Evolutionary conservation across 495 filamentous ascomycete species (phyloP).

Genomic region (Niebla homalea): DNA sequence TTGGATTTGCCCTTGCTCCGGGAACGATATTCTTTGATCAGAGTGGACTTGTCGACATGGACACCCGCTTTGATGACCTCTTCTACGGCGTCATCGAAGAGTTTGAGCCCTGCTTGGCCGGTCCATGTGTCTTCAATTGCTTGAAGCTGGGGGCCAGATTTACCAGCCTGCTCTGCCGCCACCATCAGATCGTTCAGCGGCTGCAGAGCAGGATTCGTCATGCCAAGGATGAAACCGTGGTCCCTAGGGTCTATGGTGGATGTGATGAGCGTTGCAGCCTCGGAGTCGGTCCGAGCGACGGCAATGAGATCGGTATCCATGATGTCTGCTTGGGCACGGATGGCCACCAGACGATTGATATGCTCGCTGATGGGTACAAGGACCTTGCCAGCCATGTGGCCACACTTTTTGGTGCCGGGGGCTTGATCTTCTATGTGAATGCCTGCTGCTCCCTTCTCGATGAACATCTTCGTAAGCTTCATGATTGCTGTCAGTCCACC

Average conservation of each 20-base stretch:
- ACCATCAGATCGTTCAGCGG: constrained; percentile 86
- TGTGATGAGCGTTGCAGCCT: constrained; percentile 94
- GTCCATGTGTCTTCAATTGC: constrained; percentile 87
- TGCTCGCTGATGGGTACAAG: constrained; percentile 95
- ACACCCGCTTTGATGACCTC: constrained; percentile 60
- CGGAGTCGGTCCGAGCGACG: constrained; percentile 90
- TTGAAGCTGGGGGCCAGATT: constrained; percentile 68
- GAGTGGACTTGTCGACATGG: constrained; percentile 50
- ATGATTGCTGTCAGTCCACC: constrained; percentile 94
- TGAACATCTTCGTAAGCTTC: constrained; percentile 97
- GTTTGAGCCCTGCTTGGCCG: constrained; percentile 69
- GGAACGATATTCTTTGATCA: constrained; percentile 51
- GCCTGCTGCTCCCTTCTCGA: constrained; percentile 92
- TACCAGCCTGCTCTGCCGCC: constrained; percentile 69
- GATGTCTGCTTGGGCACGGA: constrained; percentile 95
- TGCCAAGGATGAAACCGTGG: constrained; percentile 82
- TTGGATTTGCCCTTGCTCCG: constrained; percentile 73
- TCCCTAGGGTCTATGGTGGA: constrained; percentile 91
- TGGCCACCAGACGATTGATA: constrained; percentile 94
- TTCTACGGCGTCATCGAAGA: constrained; percentile 79
- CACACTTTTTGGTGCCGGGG: constrained; percentile 97
- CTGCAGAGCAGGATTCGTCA: constrained; percentile 72
- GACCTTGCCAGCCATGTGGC: constrained; percentile 98
- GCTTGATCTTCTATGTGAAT: constrained; percentile 99
- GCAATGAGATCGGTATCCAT: constrained; percentile 89